Evolutionary conservation across 1,139 yeast species (phyloP), one percentile per base, ranked within the genome.

Genomic region (Saccharomyces hybrid): DNA sequence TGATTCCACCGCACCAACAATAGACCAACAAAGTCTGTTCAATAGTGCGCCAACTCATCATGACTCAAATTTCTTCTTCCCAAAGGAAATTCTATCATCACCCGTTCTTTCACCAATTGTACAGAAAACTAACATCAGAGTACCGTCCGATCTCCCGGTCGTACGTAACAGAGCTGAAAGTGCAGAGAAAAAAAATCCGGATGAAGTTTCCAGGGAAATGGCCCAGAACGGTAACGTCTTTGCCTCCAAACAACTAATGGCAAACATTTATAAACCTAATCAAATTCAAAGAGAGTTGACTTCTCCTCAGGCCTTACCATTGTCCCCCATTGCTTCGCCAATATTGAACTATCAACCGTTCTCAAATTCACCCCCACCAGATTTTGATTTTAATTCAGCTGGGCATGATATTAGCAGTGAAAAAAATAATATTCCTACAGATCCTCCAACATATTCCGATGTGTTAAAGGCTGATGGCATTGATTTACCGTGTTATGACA

Each of bases 181-280:
- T 44, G 49, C 53, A 11, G 54, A 42, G 13, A 55, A 58, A 32
- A 28, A 52, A 2, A 48, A 52, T 14, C 54, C 57, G 23, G 53
- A 51, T 31, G 54, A 60, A 23, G 57, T 51, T 31, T 47, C 54
- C 5, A 52, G 32, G 44, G 11, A 48, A 2, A 44, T 26, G 3
- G 58, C 57, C 23, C 57, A 56, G 46, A 50, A 50, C 7, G 55
- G 53, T 28, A 46, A 54, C 3, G 46, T 58, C n/a, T 49, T 64
- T 3, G 54, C 60, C 3, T 62, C 66, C 5, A 66, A 67, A 16
- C 63, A 56, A 31, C 54, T 66, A 29, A 56, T 57, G 16, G 63
- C 90, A 2, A 86, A 86, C 62, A 65, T 85, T 28, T 85, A 82
- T 64, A 76, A 78, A 60, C 93, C 93, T 1, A 74, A 69, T 8